A percentile compares a stretch with the other conserved stretches of the same genome.
Evolutionary conservation across 2,329 filamentous ascomycete genomes (phyloP).

Genomic region (Paecilomyces sp.): DNA sequence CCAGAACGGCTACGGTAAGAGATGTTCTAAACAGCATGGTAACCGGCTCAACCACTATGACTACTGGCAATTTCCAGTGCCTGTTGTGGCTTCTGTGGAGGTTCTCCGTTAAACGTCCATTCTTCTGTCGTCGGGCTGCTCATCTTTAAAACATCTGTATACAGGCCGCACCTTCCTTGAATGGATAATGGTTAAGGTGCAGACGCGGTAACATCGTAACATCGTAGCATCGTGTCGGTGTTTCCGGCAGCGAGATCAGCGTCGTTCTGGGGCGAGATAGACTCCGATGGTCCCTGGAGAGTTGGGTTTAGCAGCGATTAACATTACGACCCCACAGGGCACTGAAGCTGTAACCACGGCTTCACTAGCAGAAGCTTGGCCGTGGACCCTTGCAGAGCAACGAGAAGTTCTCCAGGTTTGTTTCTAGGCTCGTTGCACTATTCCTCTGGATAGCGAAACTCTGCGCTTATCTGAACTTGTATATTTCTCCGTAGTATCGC

Average conservation of each 20-base stretch:
- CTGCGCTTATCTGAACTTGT: neutral
- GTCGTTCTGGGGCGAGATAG: neutral
- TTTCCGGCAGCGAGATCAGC: neutral
- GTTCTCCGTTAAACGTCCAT: neutral
- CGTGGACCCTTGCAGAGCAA: neutral
- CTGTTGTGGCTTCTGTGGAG: neutral
- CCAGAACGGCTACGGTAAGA: conserved; percentile 5
- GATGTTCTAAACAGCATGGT: neutral
- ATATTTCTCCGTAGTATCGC: neutral
- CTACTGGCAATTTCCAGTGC: neutral
- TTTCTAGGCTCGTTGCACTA: neutral
- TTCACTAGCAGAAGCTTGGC: neutral
- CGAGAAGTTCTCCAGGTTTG: neutral
- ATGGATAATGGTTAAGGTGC: neutral
- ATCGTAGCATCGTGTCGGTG: neutral
- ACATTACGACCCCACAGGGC: neutral
- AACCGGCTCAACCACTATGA: neutral
- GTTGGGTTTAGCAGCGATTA: neutral
- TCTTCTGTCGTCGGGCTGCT: neutral
- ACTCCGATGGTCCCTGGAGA: neutral
- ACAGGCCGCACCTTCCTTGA: neutral
- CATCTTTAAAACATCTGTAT: neutral
- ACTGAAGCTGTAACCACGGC: neutral
- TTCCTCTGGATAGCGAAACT: neutral
- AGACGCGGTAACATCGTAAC: neutral